Conservation (phyloP, 2,329 filamentous ascomycete species). For the Beauveria pseudobassiana region DNA sequence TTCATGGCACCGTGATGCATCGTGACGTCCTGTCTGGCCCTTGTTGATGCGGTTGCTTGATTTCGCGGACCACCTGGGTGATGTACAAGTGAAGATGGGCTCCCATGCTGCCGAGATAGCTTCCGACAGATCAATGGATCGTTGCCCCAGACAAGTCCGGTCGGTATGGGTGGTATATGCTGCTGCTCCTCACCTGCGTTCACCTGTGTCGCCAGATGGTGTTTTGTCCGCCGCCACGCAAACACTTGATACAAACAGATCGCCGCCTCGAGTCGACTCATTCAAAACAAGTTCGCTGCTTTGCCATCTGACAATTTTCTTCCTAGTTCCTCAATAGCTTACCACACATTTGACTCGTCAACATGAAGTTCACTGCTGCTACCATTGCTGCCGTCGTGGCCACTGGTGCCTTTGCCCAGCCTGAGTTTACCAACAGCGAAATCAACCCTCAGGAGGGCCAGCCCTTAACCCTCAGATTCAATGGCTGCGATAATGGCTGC, state of each 20-base stretch:
- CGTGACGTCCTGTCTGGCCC: not conserved
- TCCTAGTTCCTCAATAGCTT: not conserved
- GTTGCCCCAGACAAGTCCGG: no score
- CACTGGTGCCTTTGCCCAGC: conserved; percentile 22
- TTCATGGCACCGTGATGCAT: not conserved
- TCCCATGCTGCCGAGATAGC: not conserved
- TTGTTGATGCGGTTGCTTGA: no score
- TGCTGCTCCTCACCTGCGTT: not conserved
- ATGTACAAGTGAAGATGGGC: no score
- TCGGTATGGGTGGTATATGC: not conserved
- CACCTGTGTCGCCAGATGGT: not conserved
- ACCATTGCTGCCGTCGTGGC: conserved; percentile 18
- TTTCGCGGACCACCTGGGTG: no score
- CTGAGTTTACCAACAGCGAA: conserved; percentile 25
- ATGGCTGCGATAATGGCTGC: conserved; percentile 26
- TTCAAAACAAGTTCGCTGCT: not conserved
- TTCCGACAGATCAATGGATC: not conserved
- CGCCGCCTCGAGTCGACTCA: not conserved
- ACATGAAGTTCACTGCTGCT: conserved; percentile 30
- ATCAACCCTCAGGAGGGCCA: conserved; percentile 23
- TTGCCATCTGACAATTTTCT: not conserved
- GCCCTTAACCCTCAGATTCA: conserved; percentile 26
- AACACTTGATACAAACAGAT: not conserved
- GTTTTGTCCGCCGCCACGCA: not conserved
- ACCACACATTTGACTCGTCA: conserved; percentile 15